Base-by-base conservation (phyloP, 805 yeast species). In the Yarrowia keelungensis region DNA sequence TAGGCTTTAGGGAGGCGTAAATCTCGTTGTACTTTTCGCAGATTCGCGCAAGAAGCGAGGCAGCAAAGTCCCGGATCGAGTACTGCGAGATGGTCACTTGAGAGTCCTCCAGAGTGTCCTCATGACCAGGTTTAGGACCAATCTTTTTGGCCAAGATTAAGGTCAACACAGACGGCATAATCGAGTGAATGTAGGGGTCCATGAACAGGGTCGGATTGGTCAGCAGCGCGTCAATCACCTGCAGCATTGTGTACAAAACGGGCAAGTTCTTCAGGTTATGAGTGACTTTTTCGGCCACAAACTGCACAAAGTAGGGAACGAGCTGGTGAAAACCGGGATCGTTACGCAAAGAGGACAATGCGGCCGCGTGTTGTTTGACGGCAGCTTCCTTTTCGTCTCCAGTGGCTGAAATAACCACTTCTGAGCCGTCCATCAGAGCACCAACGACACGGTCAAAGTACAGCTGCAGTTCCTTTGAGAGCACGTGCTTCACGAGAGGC, bases 291-390 rank as follows among this genome's bases (percentile, higher is more conserved):
- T 95, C 99, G 8, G 97, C 97, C 43, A 92, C 91, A 75, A 95
- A 93, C 76, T 95, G 98, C 64, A 95, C 93, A 74, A 95, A 91
- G 77, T 95, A 95, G 1, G 99, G 99, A 5, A 96, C 95, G 62
- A 95, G 80, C 78, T 95, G 99, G 80, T 95, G 99, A 69, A 95
- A 80, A 42, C 99, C 99, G 1, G 98, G 97, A 76, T 95, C 99
- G 39, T 90, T 88, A 70, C 90, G 86, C 70, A 95, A 81, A 9
- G 97, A 90, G 38, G 89, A 87, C 68, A 95, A 81, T 1, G 98
- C 98, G 4, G 67, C 54, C 4, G 56, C 67, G n/a, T 62, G 65
- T 8, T 59, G 65, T 16, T 59, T 59, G 51, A 45, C 51, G 5
- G 51, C 65, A 32, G 65, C 51, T 32, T 59, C 65, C 19, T 32